Evolutionary conservation across 192 early-diverging fungal species (phyloP).

Genomic region (Coemansia interrupta): DNA sequence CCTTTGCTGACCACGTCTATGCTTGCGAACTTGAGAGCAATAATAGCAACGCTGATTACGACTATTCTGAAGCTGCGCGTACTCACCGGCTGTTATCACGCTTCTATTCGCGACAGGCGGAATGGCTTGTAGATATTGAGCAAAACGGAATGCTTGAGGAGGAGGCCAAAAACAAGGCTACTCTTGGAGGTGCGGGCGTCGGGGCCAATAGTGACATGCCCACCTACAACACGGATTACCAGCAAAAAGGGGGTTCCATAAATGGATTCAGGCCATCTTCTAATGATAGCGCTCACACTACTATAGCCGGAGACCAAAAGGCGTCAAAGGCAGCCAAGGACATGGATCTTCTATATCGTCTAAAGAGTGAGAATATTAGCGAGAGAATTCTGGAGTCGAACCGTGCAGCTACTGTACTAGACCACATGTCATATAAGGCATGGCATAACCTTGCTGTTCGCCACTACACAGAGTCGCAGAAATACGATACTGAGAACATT

Average conservation of each 20-base stretch:
- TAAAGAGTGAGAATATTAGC: constrained; percentile 24
- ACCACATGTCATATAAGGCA: constrained; percentile 91
- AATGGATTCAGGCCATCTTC: too few species aligned
- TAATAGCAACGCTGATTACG: background rate
- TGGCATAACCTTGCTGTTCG: constrained; percentile 97
- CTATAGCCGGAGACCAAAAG: too few species aligned
- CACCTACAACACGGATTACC: too few species aligned
- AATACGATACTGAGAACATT: constrained; percentile 63
- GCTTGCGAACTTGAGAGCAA: constrained; percentile 6
- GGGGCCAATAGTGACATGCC: background rate
- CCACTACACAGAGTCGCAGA: constrained; percentile 81
- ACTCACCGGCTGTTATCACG: constrained; percentile 58
- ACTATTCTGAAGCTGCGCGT: constrained; percentile 13
- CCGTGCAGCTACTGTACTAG: constrained; percentile 80
- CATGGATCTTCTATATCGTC: constrained; percentile 13
- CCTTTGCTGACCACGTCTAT: constrained; percentile 28
- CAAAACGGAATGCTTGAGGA: constrained; percentile 12
- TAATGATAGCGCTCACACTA: too few species aligned
- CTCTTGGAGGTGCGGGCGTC: constrained; percentile 3
- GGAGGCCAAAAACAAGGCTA: constrained; percentile 10
- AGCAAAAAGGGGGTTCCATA: too few species aligned
- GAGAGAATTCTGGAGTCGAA: constrained; percentile 74
- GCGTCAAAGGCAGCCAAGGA: constrained; percentile 9
- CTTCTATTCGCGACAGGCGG: constrained; percentile 87
- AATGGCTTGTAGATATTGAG: constrained; percentile 71